Conservation (phyloP, 495 filamentous ascomycete species). For the Xylaria scruposa region DNA sequence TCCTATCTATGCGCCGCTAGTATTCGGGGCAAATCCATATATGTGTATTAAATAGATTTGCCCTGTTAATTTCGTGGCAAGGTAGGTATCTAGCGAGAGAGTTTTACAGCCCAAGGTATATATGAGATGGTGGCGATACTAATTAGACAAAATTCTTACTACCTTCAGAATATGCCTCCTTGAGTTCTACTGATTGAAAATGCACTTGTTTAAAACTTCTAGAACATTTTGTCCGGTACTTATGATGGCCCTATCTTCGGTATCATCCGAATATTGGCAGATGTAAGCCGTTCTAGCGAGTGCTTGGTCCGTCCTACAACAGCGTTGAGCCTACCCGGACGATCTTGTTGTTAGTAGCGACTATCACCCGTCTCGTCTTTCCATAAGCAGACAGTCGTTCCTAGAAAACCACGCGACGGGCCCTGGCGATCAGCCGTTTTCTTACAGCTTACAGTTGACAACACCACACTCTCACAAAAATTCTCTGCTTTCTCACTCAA, state of each 20-base stretch:
- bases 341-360: slow-evolving; percentile 8
- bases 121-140: not conserved
- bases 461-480: not conserved
- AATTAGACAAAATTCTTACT: not conserved
- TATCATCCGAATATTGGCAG: not conserved
- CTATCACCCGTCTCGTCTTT: slow-evolving; percentile 13
- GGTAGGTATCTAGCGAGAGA: not conserved
- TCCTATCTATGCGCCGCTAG: not conserved
- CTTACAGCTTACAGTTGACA: not conserved
- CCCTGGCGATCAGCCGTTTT: slow-evolving; percentile 21
- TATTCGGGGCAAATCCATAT: not conserved
- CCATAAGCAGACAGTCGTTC: slow-evolving; percentile 3
- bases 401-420: slow-evolving; percentile 19
- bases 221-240: not conserved
- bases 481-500: not conserved
- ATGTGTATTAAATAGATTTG: not conserved
- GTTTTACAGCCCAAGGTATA: not conserved
- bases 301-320: not conserved
- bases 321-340: not conserved
- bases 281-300: not conserved
- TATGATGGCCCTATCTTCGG: not conserved
- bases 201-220: not conserved
- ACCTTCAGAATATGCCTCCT: not conserved
- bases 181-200: not conserved
- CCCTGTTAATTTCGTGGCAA: not conserved